A percentile compares a stretch with the other conserved stretches of the same genome.
Conservation (phyloP, 2,329 filamentous ascomycete species). For the Ascochyta koolunga region DNA sequence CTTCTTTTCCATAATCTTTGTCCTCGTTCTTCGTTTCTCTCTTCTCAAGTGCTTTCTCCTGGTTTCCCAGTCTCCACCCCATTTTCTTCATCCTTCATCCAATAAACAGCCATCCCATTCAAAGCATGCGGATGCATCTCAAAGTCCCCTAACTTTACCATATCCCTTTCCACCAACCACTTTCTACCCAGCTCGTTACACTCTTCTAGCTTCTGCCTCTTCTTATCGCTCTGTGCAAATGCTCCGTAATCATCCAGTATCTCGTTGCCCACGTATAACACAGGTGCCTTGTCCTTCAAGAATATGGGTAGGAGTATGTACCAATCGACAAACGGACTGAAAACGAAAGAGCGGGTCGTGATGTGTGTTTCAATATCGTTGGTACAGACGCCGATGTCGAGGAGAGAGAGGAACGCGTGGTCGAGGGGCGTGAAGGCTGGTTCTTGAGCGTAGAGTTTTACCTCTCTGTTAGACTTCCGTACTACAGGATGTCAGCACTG, state of each 20-base stretch:
- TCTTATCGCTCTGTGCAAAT: conserved; percentile 34
- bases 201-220: conserved; percentile 29
- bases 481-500: conserved; percentile 1
- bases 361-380: conserved; percentile 30
- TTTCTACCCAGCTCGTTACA: conserved; percentile 37
- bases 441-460: conserved; percentile 42
- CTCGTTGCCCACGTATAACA: conserved; percentile 46
- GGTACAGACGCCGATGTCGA: conserved; percentile 27
- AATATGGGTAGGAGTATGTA: conserved; percentile 41
- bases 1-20: not conserved
- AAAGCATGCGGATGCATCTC: conserved; percentile 40
- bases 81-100: conserved; percentile 3
- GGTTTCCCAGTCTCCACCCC: not conserved
- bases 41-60: not conserved
- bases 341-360: conserved; percentile 33
- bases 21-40: not conserved
- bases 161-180: conserved; percentile 28
- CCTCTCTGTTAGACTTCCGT: conserved; percentile 1
- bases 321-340: conserved; percentile 48
- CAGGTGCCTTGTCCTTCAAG: conserved; percentile 35
- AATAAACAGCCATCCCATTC: conserved; percentile 43
- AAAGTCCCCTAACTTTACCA: conserved; percentile 32
- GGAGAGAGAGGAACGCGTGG: conserved; percentile 29
- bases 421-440: conserved; percentile 45
- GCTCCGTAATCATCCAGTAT: conserved; percentile 38